These are phyloP conservation scores for Plectranthus barbatus DNA, from an alignment of 257 asterid genomes.

Conservation along the genomic window DNA sequence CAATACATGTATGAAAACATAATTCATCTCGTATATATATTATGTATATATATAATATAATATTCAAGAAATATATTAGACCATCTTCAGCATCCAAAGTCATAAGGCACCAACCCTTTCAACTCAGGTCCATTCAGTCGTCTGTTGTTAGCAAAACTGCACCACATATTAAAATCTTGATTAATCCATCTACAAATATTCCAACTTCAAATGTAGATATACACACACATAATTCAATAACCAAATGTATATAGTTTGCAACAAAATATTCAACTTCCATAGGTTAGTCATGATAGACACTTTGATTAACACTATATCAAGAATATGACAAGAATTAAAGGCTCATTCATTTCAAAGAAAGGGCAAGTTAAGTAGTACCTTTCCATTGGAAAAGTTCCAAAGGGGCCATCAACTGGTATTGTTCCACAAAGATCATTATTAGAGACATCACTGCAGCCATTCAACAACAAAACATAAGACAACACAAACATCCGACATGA, in stretches of 20 bases:
- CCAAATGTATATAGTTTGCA: too few relatives aligned
- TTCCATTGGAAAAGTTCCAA: slow-evolving; percentile 57
- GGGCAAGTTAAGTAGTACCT: slow-evolving; percentile 30
- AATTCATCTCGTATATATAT: too few relatives aligned
- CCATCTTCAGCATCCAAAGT: slow-evolving; percentile 67
- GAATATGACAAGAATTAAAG: neutral
- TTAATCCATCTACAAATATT: neutral
- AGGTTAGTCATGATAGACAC: too few relatives aligned
- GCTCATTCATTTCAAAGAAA: neutral
- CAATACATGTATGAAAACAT: slow-evolving; percentile 10
- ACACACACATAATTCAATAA: neutral
- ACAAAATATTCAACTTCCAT: too few relatives aligned
- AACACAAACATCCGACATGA: too few relatives aligned
- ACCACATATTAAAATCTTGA: slow-evolving; percentile 3
- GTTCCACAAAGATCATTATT: slow-evolving; percentile 82
- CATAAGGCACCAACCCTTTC: slow-evolving; percentile 78
- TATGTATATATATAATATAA: too few relatives aligned
- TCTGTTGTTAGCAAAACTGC: slow-evolving; percentile 62
- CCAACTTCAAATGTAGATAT: neutral
- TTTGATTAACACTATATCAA: too few relatives aligned
- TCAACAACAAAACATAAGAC: neutral
- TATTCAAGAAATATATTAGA: neutral
- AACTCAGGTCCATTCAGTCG: slow-evolving; percentile 80
- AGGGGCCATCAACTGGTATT: slow-evolving; percentile 84
- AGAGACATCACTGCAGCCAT: slow-evolving; percentile 66